A percentile compares a stretch with the other conserved stretches of the same genome.
These are phyloP conservation scores for Tetrahymena malaccensis DNA, from an alignment of 73 alveolate genomes.

Conservation along the genomic window DNA sequence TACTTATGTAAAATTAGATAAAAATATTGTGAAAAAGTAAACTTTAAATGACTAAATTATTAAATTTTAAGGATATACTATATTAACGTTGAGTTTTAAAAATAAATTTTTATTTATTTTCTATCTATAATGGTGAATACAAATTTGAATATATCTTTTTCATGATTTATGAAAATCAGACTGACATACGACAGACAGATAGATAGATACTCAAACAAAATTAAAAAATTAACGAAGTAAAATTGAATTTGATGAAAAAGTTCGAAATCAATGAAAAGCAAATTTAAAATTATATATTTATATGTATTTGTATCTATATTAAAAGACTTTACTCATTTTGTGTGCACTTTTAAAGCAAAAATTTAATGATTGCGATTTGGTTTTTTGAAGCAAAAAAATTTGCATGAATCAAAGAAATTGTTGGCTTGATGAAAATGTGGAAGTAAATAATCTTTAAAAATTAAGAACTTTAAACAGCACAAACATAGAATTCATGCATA, in stretches of 20 bases:
- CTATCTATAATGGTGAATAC: background rate
- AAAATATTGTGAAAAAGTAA: too few relatives aligned
- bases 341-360: too few relatives aligned
- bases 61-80: background rate
- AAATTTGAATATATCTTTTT: background rate
- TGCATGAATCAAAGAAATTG: background rate
- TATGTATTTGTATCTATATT: background rate
- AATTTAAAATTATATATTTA: too few relatives aligned
- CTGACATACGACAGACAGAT: too few relatives aligned
- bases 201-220: background rate
- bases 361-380: background rate
- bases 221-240: background rate
- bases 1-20: too few relatives aligned
- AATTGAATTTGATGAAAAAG: background rate
- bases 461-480: background rate
- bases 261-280: background rate
- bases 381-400: background rate
- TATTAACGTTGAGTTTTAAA: background rate
- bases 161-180: background rate
- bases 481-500: background rate
- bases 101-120: too few relatives aligned
- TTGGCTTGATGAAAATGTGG: background rate
- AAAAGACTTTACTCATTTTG: background rate
- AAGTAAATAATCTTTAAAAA: background rate
- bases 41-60: too few relatives aligned